Base-by-base conservation (phyloP, 768 basidiomycete species). In the Pulveroboletus frians region DNA sequence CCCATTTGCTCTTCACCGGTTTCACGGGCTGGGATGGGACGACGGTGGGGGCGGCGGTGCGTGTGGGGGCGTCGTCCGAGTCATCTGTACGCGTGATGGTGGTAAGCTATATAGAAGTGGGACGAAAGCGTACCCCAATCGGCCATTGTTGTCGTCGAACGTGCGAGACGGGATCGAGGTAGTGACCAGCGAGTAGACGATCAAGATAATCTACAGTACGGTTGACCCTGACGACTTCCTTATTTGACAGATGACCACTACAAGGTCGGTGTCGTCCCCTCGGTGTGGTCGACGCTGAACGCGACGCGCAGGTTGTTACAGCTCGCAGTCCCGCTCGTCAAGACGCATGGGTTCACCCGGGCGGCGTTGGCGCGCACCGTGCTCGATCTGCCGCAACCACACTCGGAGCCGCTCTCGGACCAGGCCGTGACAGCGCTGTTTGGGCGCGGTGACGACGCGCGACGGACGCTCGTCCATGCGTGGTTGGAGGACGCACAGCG, bases 271-370 rank as follows among this genome's bases (percentile, higher is more conserved):
- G 10, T n/a, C 21, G 43, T 34, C 34, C 8, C 5, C 5, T n/a
- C 5, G 34, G 15, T 15, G 13, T 26, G 15, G 23, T 44, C 15
- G 41, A 30, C 29, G 4, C 8, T 15, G 11, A 18, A 13, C 13
- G 32, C 35, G 27, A 27, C 10, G 18, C 17, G 11, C 26, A 21
- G 52, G 39, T 71, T 89, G 9, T 67, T 92, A 17, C 74, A 77
- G 53, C 73, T 78, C 26, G 80, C 89, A 0, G 40, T 88, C 1
- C 83, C 85, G 3, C 73, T 89, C 18, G 73, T 92, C 39, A 64
- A 62, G 48, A 74, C 75, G 6, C 77, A 88, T 55, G 89, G 89
- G 9, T 92, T 92, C 64, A 84, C 88, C 10, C 79, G 88, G 17
- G 73, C 80, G 26, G 75, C 86, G 0, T 73, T 91, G 9, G 76